Evolutionary conservation across 208 protist species (phyloP), one percentile per base, ranked within the genome.

Genomic region (Acanthamoeba royreba): DNA sequence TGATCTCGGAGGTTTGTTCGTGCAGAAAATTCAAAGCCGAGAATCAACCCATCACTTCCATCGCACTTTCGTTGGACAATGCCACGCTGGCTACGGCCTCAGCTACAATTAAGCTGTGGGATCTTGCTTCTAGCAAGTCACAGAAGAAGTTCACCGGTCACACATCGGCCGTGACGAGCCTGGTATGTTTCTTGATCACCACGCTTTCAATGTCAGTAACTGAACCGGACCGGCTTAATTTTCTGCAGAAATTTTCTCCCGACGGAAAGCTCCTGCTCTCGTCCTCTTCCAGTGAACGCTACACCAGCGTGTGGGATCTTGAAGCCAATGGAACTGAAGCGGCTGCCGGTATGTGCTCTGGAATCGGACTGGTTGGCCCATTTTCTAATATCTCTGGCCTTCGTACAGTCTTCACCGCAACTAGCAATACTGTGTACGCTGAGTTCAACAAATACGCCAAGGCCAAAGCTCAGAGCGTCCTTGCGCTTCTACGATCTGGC

Each of bases 61-160:
- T 89, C 31, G 81, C 47, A 4, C 81, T 89, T 15, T 58, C 81
- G 13, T 31, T 35, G 1, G 81, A 89, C 81, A 66, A 66, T 40
- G 22, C 81, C 33, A 66, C 52, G 47, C 81, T 89, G 1, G 81
- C 52, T 35, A 89, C 81, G 4, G 81, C 47, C 25, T 55, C 81
- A 40, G 35, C 81, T 35, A 55, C 19, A 35, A 40, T 89, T 33
- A 89, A 89, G 52, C 19, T 89, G 47, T 89, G 81, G 81, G 81
- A 89, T 35, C 81, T 89, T 8, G 45, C 81, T 35, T 69, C 81
- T 31, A 19, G 13, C 81, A 89, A 89, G 81, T 55, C 52, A 5
- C 28, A 46, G 17, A 89, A 89, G 52, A 89, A 89, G 81, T 63
- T 89, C 81, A 89, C 81, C 45, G 81, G 81, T 22, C 81, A 89